Base-by-base conservation (phyloP, 129 eudicot genomes). In the Pulicaria dysenterica region DNA sequence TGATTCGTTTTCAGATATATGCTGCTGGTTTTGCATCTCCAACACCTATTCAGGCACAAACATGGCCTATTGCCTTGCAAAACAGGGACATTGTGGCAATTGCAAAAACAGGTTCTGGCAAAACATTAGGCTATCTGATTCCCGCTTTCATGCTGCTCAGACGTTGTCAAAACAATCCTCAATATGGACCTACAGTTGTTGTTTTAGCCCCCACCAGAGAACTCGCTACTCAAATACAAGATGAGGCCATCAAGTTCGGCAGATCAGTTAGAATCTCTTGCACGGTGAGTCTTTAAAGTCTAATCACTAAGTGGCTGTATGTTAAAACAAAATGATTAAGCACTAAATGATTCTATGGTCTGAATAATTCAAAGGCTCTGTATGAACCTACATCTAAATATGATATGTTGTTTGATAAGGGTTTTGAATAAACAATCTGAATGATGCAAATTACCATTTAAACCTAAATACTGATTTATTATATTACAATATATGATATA, bases 41-140 rank as follows among this genome's bases (percentile, higher is more conserved):
- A 3, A 92, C 98, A 37, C 98, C 98, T 43, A 92, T 92, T 64
- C 98, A 92, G 78, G 98, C 98, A 4, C 98, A 92, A 69, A 85
- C 98, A 56, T 92, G 96, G 98, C 98, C 98, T 48, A 87, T 93
- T 61, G 98, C 98, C n/a, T 61, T 87, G 37, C 98, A 87, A 72
- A 82, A 81, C 49, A 82, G 80, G 75, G 98, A 93, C 78, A 93
- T 93, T 66, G 98, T 93, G 68, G 98, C 98, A 47, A 90, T 93
- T 78, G 98, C 98, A 40, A 93, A 93, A 81, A 93, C 98, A 6
- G 98, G 98, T 43, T 93, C 98, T 47, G 98, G 98, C 70, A 93
- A 93, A 87, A 93, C 98, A 58, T 74, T 93, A 80, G 98, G 98
- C 6, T 93, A 93, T 79, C 73, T 93, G 79, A 87, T 90, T 8